Conservation (phyloP, 2,329 filamentous ascomycete genomes). For the Stagonosporopsis chrysanthemi region DNA sequence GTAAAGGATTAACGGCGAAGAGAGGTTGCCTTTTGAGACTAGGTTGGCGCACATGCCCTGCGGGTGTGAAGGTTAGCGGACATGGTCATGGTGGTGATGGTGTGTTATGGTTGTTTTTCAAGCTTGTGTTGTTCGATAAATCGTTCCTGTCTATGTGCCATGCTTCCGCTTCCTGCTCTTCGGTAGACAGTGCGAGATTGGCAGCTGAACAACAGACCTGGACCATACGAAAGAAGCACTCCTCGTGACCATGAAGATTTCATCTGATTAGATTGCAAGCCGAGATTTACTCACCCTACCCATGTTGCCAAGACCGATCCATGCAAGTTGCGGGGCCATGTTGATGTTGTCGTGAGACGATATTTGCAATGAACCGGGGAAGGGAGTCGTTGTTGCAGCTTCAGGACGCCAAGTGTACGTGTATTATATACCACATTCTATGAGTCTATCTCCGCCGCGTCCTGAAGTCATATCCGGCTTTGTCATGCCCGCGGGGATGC, state of each 20-base stretch:
- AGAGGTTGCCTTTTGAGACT: conserved; percentile 75
- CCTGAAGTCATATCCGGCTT: conserved; percentile 12
- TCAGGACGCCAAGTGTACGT: neutral
- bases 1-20: conserved; percentile 76
- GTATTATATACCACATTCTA: neutral
- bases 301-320: conserved; percentile 89
- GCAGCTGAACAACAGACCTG: neutral
- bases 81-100: neutral
- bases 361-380: neutral
- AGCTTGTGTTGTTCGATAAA: neutral
- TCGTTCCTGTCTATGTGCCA: neutral
- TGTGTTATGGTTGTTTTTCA: neutral
- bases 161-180: neutral
- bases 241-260: neutral
- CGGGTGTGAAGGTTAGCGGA: conserved; percentile 1
- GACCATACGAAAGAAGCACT: neutral
- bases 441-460: conserved; percentile 6
- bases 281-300: conserved; percentile 66
- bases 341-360: conserved; percentile 16
- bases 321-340: conserved; percentile 67
- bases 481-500: conserved; percentile 8
- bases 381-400: neutral
- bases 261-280: conserved; percentile 11
- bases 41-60: conserved; percentile 66
- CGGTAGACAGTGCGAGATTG: neutral